Evolutionary conservation across 2,329 filamentous ascomycete species (phyloP).

Genomic region (Ambrosiella beaveri): DNA sequence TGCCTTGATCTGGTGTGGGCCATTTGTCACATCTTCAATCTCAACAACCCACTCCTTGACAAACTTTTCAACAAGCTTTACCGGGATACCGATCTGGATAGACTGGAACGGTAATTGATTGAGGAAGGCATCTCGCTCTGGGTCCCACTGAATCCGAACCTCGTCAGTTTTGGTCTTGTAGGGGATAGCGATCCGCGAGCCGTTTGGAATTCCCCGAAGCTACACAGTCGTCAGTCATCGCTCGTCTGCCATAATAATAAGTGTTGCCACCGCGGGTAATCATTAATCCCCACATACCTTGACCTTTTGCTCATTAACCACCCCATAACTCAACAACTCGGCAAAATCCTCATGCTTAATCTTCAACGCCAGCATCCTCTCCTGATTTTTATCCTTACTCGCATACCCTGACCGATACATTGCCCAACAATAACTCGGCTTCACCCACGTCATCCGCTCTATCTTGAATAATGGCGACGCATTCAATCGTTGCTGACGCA

Average conservation of each 20-base stretch:
- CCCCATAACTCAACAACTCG: conserved; percentile 24
- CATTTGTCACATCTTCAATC: conserved; percentile 42
- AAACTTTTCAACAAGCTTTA: conserved; percentile 27
- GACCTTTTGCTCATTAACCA: conserved; percentile 17
- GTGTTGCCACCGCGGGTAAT: neutral
- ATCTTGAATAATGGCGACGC: conserved; percentile 34
- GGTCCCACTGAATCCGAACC: conserved; percentile 50
- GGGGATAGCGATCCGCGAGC: neutral
- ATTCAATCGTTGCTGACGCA: conserved; percentile 32
- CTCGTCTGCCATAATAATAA: neutral
- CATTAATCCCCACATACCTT: neutral
- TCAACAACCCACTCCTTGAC: conserved; percentile 32
- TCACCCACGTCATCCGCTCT: conserved; percentile 48
- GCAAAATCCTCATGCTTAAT: conserved; percentile 35
- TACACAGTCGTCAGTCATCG: neutral
- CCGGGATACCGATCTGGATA: conserved; percentile 44
- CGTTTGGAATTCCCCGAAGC: neutral
- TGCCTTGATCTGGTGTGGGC: conserved; percentile 30
- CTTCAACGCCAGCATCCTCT: conserved; percentile 37
- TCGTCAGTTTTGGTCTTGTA: neutral
- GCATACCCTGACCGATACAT: conserved; percentile 45
- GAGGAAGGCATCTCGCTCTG: conserved; percentile 33
- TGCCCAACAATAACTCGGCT: conserved; percentile 47
- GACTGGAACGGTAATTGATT: conserved; percentile 32
- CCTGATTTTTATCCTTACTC: conserved; percentile 36